Percentiles rank a stretch among this genome's conserved stretches.
Evolutionary conservation across 768 basidiomycete species (phyloP).

Genomic region (Termitomyces sp.): DNA sequence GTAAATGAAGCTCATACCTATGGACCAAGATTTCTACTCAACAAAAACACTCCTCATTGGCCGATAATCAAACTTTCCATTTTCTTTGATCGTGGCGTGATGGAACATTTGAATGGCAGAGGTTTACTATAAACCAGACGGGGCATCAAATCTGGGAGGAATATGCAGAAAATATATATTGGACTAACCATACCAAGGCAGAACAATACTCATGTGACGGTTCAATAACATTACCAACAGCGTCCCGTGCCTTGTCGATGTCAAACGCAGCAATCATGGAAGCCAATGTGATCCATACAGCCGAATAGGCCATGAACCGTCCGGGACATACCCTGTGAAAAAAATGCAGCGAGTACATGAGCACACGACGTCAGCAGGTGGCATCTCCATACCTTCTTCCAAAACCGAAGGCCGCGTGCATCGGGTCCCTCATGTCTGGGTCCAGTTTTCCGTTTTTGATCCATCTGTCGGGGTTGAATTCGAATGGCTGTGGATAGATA

Average conservation of each 20-base stretch:
- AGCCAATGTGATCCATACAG: conserved; percentile 24
- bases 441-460: conserved; percentile 19
- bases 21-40: background rate
- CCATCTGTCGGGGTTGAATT: conserved; percentile 31
- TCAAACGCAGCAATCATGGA: conserved; percentile 24
- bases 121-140: background rate
- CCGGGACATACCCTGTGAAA: conserved; percentile 23
- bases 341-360: background rate
- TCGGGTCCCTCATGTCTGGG: background rate
- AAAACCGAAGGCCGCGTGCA: conserved; percentile 16
- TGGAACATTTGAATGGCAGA: background rate
- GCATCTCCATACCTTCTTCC: conserved; percentile 9
- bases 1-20: background rate
- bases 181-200: background rate
- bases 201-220: background rate
- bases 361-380: background rate
- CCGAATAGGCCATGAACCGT: conserved; percentile 22
- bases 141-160: background rate
- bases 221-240: background rate
- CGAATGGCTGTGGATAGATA: conserved; percentile 24
- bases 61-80: background rate
- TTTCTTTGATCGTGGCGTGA: background rate
- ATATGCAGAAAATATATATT: background rate
- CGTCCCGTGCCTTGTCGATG: conserved; percentile 12
- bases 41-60: background rate